Conservation (phyloP, 495 filamentous ascomycete species). For the Daldinia caldariorum region DNA sequence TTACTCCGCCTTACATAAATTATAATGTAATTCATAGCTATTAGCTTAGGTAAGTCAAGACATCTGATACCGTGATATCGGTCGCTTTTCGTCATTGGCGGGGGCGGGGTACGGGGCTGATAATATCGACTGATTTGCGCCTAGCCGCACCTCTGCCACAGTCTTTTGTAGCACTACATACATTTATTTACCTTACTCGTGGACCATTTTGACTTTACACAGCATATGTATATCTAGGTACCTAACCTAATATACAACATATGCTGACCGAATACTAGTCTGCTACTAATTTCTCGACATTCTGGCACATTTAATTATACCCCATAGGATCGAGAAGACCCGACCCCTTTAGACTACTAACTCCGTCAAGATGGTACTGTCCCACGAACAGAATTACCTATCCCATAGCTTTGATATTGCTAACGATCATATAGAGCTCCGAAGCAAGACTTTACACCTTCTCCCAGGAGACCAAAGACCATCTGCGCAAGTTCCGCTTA, state of each 20-base stretch:
- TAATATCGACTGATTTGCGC: slow-evolving; percentile 31
- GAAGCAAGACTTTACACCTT: slow-evolving; percentile 94
- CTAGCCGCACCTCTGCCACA: slow-evolving; percentile 3
- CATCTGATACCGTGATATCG: not conserved
- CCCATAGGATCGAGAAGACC: not conserved
- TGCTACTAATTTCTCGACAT: not conserved
- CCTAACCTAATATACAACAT: not conserved
- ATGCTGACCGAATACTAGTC: not conserved
- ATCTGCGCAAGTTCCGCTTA: slow-evolving; percentile 91
- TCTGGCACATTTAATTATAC: not conserved
- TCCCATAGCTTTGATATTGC: not conserved
- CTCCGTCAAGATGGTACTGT: slow-evolving; percentile 22
- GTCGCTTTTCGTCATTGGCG: slow-evolving; percentile 35
- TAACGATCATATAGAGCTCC: slow-evolving; percentile 63
- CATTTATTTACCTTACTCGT: too few relatives aligned
- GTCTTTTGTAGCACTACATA: slow-evolving; percentile 1
- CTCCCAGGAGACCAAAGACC: slow-evolving; percentile 84
- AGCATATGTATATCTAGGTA: not conserved
- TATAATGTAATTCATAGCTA: not conserved
- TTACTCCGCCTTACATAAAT: not conserved
- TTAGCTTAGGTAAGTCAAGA: slow-evolving; percentile 9
- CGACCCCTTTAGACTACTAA: not conserved
- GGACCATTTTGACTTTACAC: not conserved
- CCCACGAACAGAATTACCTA: not conserved
- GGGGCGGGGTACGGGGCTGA: slow-evolving; percentile 26